phyloP scores from a whole-genome alignment of 2,329 filamentous ascomycete species.

The Epichloe baconii region DNA sequence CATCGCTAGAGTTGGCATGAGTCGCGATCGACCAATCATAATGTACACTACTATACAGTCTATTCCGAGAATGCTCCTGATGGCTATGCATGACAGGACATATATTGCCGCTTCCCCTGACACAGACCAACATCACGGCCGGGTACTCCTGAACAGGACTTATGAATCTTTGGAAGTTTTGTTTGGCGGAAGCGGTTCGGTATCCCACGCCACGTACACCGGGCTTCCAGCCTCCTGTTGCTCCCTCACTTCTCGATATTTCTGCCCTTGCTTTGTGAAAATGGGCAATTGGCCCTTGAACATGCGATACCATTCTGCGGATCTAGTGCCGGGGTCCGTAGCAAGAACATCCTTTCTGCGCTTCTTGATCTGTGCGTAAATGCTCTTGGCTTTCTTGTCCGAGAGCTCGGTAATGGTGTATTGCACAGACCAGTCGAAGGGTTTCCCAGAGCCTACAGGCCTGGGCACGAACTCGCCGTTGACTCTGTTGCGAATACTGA shows the following conservation, averaged over 20 bases:
- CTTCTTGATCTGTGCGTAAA: conserved; percentile 44
- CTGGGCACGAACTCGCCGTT: conserved; percentile 51
- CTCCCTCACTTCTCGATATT: conserved; percentile 43
- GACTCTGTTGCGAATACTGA: conserved; percentile 61
- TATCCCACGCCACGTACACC: conserved; percentile 33
- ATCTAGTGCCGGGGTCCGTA: conserved; percentile 27
- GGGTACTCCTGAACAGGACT: too few species aligned
- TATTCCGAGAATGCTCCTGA: neutral
- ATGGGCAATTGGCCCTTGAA: conserved; percentile 28
- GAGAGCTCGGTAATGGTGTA: conserved; percentile 59
- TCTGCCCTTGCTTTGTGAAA: conserved; percentile 39
- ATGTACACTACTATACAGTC: conserved; percentile 1
- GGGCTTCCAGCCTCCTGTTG: conserved; percentile 33
- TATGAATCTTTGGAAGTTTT: neutral
- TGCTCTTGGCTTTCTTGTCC: conserved; percentile 25
- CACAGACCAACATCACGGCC: too few species aligned
- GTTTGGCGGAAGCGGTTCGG: conserved; percentile 14
- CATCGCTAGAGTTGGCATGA: neutral
- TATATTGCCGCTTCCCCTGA: too few species aligned
- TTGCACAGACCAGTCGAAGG: conserved; percentile 56
- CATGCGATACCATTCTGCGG: conserved; percentile 32
- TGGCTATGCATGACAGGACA: neutral
- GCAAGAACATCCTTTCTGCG: conserved; percentile 38
- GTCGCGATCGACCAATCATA: neutral
- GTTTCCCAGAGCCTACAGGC: conserved; percentile 31